A percentile compares a stretch with the other conserved stretches of the same genome.
Evolutionary conservation across 495 filamentous ascomycete species (phyloP).

Genomic region (Cladorrhinum samala): DNA sequence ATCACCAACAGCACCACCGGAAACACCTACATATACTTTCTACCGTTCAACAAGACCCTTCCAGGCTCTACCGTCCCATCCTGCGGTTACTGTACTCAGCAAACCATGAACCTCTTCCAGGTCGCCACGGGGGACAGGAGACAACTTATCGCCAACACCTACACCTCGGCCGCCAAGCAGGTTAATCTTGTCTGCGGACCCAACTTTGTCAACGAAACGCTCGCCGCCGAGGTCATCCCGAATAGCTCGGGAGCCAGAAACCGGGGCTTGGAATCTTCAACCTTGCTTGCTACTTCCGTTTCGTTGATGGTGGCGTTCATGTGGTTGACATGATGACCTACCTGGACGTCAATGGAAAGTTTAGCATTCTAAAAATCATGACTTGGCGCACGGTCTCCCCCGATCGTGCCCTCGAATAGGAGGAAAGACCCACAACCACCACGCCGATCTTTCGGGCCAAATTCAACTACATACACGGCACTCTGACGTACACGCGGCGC

Average conservation of each 20-base stretch:
- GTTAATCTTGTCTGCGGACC: slow-evolving; percentile 62
- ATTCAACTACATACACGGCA: too few species aligned
- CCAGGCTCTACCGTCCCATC: slow-evolving; percentile 56
- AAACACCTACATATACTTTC: slow-evolving; percentile 73
- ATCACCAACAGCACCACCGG: slow-evolving; percentile 61
- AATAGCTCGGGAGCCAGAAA: neutral
- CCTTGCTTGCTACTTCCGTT: neutral
- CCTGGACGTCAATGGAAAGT: too few species aligned
- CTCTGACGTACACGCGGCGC: neutral
- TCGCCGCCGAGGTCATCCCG: slow-evolving; percentile 38
- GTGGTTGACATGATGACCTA: neutral
- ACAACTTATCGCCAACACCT: slow-evolving; percentile 53
- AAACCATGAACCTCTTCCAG: slow-evolving; percentile 66
- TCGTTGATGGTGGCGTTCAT: neutral
- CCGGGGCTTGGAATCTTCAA: neutral
- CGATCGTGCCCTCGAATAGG: too few species aligned
- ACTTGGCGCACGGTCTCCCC: too few species aligned
- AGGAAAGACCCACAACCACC: too few species aligned
- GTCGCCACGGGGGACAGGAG: slow-evolving; percentile 51
- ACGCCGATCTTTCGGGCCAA: too few species aligned
- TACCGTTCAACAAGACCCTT: slow-evolving; percentile 70
- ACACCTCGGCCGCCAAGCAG: slow-evolving; percentile 55
- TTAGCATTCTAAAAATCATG: too few species aligned
- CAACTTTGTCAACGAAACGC: slow-evolving; percentile 53
- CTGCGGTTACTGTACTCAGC: slow-evolving; percentile 61